A percentile compares a stretch with the other conserved stretches of the same genome.
Evolutionary conservation across 306 rosid genomes (phyloP).

Genomic region (Styphnolobium japonicum): DNA sequence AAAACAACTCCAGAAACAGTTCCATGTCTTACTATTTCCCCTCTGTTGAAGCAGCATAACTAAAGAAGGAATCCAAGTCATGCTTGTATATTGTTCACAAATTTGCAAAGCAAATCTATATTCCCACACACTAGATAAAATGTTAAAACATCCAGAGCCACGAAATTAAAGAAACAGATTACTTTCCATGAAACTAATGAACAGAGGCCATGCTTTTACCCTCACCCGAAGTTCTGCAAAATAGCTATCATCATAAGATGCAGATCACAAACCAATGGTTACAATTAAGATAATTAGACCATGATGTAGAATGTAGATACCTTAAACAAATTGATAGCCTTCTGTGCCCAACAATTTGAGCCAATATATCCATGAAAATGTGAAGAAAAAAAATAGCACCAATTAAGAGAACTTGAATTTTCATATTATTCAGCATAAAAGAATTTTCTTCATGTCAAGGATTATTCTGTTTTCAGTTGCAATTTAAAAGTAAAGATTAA

Average conservation of each 20-base stretch:
- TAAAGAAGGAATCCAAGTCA: slow-evolving; percentile 66
- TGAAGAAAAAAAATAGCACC: slow-evolving; percentile 5
- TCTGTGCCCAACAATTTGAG: slow-evolving; percentile 56
- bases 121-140: slow-evolving; percentile 52
- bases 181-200: slow-evolving; percentile 50
- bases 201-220: slow-evolving; percentile 52
- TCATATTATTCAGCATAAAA: not conserved
- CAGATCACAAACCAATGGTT: not conserved
- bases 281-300: not conserved
- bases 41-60: slow-evolving; percentile 39
- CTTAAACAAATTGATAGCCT: slow-evolving; percentile 49
- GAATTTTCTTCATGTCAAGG: too few relatives aligned
- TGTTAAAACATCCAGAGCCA: slow-evolving; percentile 28
- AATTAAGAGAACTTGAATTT: not conserved
- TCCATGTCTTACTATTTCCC: slow-evolving; percentile 22
- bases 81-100: slow-evolving; percentile 56
- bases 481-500: too few relatives aligned
- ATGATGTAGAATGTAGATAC: slow-evolving; percentile 1
- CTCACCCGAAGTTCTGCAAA: slow-evolving; percentile 61
- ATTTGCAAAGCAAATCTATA: slow-evolving; percentile 47
- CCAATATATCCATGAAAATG: slow-evolving; percentile 51
- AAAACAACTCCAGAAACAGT: slow-evolving; percentile 31
- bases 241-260: not conserved
- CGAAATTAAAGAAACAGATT: slow-evolving; percentile 4
- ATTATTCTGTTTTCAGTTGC: too few relatives aligned